Evolutionary conservation across 768 basidiomycete genomes (phyloP), one percentile per base, ranked within the genome.

Genomic region (Lentinula lateritia): DNA sequence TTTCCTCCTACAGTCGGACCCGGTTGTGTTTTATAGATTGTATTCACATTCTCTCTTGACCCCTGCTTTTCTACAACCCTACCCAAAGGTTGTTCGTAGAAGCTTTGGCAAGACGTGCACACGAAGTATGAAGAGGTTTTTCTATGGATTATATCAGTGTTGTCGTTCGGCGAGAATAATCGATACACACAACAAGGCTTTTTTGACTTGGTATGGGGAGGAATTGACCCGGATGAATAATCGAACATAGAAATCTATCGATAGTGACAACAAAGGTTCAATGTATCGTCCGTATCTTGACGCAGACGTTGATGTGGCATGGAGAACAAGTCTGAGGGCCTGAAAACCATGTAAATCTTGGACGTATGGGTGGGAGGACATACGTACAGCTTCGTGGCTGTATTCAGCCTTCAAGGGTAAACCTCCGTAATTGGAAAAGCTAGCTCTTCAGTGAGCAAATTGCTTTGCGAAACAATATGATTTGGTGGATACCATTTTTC

Each of bases 161-260:
- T 23, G 41, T 1, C 6, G 20, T 32, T 43, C 48, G 42, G 28
- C 32, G 18, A 16, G 45, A 23, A 61, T 23, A 5, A 53, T 62
- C 52, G 42, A 16, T 15, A 79, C 86, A 65, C 69, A 95, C 95
- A 86, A 84, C 23, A 89, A 78, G 5, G 84, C 74, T 63, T 85
- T 87, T 74, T 99, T 99, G 46, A 95, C 95, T 71, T 95, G 87
- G 32, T 88, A 72, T 0, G 94, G 88, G 3, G 86, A 79, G 0
- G 88, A 81, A 57, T 83, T 78, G 5, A 99, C 77, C 9, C 89
- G 85, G 15, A 98, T 84, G 68, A 98, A 99, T 18, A 98, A 69
- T 3, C 97, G 89, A 28, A 97, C 88, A 71, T 99, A 99, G 72
- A 98, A 99, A 68, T 99, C 97, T 69, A 99, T 96, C 15, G 93